phyloP scores from a whole-genome alignment of 345 rosid genomes.

The Syzygium oleosum region DNA sequence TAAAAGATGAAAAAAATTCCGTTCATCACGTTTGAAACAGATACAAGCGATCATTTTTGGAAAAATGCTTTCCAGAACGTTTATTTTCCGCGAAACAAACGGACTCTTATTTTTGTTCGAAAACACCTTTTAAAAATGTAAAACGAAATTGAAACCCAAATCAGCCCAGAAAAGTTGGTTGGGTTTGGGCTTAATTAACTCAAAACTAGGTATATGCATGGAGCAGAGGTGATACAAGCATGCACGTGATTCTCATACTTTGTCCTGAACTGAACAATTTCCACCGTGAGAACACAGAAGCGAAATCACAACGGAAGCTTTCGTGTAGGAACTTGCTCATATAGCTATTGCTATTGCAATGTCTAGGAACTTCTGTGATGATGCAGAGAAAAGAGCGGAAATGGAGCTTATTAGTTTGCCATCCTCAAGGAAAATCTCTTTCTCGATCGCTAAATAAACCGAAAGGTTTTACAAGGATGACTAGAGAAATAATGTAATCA shows the following conservation, averaged over 20 bases:
- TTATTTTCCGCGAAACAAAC: too few relatives aligned
- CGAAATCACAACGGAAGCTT: not conserved
- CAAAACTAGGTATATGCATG: not conserved
- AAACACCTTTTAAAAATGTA: too few relatives aligned
- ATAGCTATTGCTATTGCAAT: not conserved
- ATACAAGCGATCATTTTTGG: too few relatives aligned
- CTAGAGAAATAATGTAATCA: not conserved
- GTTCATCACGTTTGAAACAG: too few relatives aligned
- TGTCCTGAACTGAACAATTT: not conserved
- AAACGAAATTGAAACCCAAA: not conserved
- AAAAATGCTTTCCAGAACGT: too few relatives aligned
- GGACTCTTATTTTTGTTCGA: not conserved
- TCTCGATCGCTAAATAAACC: not conserved
- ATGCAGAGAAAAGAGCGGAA: not conserved
- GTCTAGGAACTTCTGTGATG: not conserved
- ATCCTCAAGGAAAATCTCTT: not conserved
- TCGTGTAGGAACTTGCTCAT: not conserved
- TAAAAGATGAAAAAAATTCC: too few relatives aligned
- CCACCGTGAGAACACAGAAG: not conserved
- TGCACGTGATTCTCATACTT: too few relatives aligned
- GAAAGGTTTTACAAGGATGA: not conserved
- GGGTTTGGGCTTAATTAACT: not conserved
- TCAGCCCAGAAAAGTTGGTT: not conserved
- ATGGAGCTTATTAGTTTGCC: not conserved
- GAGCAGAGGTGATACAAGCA: not conserved